A percentile compares a stretch with the other conserved stretches of the same genome.
These are phyloP conservation scores for Dryas integrifolia DNA, from an alignment of 331 rosid species.

Conservation along the genomic window DNA sequence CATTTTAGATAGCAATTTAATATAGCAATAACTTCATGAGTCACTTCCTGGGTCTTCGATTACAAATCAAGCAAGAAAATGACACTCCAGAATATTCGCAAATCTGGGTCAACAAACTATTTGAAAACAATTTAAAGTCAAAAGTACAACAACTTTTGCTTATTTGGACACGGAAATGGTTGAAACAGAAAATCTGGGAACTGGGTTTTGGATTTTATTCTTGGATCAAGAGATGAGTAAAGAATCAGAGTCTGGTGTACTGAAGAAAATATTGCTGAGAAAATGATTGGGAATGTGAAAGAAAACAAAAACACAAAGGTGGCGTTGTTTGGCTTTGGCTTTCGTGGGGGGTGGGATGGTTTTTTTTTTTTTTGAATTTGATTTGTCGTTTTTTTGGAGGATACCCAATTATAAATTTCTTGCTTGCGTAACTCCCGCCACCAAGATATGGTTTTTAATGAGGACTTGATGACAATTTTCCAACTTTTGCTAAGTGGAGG, in stretches of 20 bases:
- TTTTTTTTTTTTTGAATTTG: background rate
- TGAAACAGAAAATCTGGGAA: background rate
- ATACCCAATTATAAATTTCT: slow-evolving; percentile 15
- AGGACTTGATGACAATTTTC: background rate
- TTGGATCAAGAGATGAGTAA: background rate
- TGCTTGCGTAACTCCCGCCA: slow-evolving; percentile 37
- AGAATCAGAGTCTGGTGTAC: background rate
- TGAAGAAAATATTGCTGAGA: slow-evolving; percentile 15
- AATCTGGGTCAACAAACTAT: slow-evolving; percentile 26
- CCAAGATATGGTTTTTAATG: background rate
- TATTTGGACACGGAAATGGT: slow-evolving; percentile 11
- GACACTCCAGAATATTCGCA: slow-evolving; percentile 9
- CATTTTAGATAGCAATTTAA: slow-evolving; percentile 13
- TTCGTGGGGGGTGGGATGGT: background rate
- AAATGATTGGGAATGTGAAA: slow-evolving; percentile 10
- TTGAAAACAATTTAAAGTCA: background rate
- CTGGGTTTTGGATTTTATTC: background rate
- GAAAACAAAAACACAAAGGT: background rate
- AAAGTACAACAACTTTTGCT: background rate
- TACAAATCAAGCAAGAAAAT: slow-evolving; percentile 17
- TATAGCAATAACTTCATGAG: background rate
- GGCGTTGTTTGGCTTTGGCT: background rate
- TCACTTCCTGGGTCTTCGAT: background rate
- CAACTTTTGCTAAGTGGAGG: background rate
- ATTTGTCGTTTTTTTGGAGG: background rate